phyloP scores from a whole-genome alignment of 768 basidiomycete species.

The Boletus vinaceobasis region DNA sequence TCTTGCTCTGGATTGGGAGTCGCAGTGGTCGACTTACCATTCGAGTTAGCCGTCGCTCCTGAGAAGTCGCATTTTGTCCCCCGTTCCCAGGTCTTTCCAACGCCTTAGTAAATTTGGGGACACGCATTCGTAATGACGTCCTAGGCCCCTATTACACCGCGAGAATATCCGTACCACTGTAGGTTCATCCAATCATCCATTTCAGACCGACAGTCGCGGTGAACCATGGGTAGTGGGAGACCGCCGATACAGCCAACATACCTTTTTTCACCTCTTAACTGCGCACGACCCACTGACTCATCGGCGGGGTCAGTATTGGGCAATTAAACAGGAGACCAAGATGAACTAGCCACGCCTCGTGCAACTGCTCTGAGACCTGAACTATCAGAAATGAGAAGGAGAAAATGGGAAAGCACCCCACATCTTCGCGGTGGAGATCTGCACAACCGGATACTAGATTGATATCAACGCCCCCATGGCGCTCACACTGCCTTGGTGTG shows the following conservation, averaged over 20 bases:
- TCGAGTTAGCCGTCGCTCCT: neutral
- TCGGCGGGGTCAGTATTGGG: neutral
- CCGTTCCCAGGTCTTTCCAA: constrained; percentile 1
- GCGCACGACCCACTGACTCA: neutral
- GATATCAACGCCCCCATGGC: neutral
- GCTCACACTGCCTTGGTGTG: constrained; percentile 11
- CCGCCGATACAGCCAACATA: neutral
- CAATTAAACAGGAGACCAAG: neutral
- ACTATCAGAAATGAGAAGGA: constrained; percentile 4
- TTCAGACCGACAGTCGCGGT: neutral
- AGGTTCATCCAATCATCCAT: neutral
- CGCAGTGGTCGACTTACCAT: neutral
- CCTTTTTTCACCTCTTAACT: neutral
- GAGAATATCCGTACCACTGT: neutral
- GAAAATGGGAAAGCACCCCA: neutral
- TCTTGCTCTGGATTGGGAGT: neutral
- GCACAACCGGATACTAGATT: constrained; percentile 2
- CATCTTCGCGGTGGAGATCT: constrained; percentile 9
- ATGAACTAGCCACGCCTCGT: neutral
- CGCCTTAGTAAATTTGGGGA: neutral
- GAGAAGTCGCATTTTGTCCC: neutral
- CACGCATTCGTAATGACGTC: neutral
- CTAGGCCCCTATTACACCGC: neutral
- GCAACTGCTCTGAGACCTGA: constrained; percentile 6
- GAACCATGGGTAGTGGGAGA: neutral